These are phyloP conservation scores for Penicillium macrosclerotiorum DNA, from an alignment of 495 filamentous ascomycete genomes.

Conservation along the genomic window DNA sequence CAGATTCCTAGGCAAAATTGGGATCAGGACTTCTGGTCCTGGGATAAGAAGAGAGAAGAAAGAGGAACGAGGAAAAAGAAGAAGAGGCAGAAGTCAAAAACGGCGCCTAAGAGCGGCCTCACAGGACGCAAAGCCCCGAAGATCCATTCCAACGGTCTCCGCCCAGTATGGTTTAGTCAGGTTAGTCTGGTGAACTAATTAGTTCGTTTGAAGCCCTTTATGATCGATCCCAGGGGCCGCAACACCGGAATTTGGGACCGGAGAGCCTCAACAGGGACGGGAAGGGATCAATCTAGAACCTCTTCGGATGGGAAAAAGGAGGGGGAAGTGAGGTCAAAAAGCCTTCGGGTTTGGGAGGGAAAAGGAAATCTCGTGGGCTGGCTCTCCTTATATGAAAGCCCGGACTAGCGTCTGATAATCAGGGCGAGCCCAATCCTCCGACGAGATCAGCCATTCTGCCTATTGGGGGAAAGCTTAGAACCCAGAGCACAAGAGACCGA, in stretches of 20 bases:
- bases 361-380: constrained; percentile 21
- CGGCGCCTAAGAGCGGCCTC: background rate
- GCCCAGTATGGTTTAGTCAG: constrained; percentile 29
- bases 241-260: no score
- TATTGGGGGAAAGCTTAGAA: no score
- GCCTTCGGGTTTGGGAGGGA: constrained; percentile 1
- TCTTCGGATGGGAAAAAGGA: background rate
- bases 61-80: constrained; percentile 11
- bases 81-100: constrained; percentile 2
- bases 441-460: background rate
- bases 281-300: background rate
- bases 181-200: constrained; percentile 23
- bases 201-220: no score
- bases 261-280: no score
- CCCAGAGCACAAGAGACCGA: no score
- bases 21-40: background rate
- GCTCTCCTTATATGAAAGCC: constrained; percentile 38
- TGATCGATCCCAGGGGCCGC: no score
- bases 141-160: constrained; percentile 34
- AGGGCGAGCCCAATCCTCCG: constrained; percentile 25
- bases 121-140: constrained; percentile 13
- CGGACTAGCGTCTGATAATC: constrained; percentile 31
- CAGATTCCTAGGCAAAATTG: background rate
- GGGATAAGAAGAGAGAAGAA: background rate
- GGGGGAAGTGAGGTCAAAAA: background rate